A percentile compares a stretch with the other conserved stretches of the same genome.
Evolutionary conservation across 164 flowering plant species (phyloP).

Genomic region (Akebia trifoliata): DNA sequence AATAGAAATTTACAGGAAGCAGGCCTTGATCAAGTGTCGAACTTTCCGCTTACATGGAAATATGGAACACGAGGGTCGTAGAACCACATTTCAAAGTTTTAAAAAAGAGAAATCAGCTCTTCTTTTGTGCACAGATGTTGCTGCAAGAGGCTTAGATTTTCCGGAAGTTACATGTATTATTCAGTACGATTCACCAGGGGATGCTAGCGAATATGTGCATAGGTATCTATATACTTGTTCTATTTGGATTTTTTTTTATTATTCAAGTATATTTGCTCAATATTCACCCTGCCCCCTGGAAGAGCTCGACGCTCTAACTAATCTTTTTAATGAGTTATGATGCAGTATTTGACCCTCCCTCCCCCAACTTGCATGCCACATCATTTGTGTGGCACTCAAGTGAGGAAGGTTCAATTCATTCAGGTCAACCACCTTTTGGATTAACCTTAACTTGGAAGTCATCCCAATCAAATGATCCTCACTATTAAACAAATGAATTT

Average conservation of each 20-base stretch:
- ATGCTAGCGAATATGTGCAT: slow-evolving; percentile 93
- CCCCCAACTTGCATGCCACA: too few relatives aligned
- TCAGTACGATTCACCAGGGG: slow-evolving; percentile 98
- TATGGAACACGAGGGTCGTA: slow-evolving; percentile 81
- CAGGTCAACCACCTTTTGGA: background rate
- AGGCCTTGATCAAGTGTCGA: slow-evolving; percentile 52
- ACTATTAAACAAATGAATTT: background rate
- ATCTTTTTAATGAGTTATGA: too few relatives aligned
- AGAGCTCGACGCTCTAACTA: too few relatives aligned
- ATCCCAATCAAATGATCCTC: background rate
- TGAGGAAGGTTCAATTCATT: background rate
- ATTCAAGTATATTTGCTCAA: too few relatives aligned
- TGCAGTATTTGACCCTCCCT: too few relatives aligned
- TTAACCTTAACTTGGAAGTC: background rate
- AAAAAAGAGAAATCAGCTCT: slow-evolving; percentile 71
- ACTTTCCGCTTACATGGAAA: slow-evolving; percentile 78
- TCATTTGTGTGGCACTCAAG: background rate
- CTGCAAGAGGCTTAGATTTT: slow-evolving; percentile 94
- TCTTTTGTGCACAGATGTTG: slow-evolving; percentile 84
- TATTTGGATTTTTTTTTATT: background rate
- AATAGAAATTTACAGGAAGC: slow-evolving; percentile 28
- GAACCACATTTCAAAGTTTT: slow-evolving; percentile 61
- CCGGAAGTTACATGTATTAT: slow-evolving; percentile 81
- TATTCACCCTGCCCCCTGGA: too few relatives aligned
- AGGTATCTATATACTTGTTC: slow-evolving; percentile 38